Conservation (phyloP, 495 filamentous ascomycete genomes). For the Lasiosphaeriaceae sp. region DNA sequence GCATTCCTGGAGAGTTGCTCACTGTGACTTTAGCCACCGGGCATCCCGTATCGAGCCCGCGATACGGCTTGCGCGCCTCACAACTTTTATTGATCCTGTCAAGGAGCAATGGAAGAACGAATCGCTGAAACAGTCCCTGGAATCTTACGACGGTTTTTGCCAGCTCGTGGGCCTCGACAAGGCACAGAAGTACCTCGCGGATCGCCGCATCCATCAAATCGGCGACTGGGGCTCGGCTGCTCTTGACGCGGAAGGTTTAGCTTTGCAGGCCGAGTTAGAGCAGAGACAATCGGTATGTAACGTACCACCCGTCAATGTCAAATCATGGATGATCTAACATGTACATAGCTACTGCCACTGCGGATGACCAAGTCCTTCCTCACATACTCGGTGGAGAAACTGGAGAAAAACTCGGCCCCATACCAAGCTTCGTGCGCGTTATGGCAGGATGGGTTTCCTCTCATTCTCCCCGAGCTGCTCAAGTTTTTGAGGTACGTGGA, state of each 20-base stretch:
- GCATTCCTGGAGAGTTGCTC: neutral
- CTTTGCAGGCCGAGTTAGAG: conserved; percentile 70
- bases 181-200: conserved; percentile 73
- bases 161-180: conserved; percentile 71
- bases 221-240: conserved; percentile 75
- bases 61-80: conserved; percentile 59
- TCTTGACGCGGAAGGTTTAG: conserved; percentile 75
- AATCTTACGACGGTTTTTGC: conserved; percentile 77
- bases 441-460: conserved; percentile 78
- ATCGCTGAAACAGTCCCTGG: conserved; percentile 61
- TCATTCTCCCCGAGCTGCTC: conserved; percentile 81
- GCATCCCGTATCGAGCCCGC: conserved; percentile 67
- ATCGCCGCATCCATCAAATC: conserved; percentile 67
- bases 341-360: conserved; percentile 62
- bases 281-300: conserved; percentile 61
- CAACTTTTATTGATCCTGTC: conserved; percentile 72
- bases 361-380: conserved; percentile 86
- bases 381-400: conserved; percentile 82
- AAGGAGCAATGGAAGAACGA: conserved; percentile 75
- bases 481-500: conserved; percentile 70
- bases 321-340: conserved; percentile 6
- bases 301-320: neutral
- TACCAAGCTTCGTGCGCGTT: conserved; percentile 69
- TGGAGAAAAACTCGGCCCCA: conserved; percentile 62
- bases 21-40: conserved; percentile 59